These are phyloP conservation scores for Globisporangium nunn DNA, from an alignment of 352 stramenopile genomes.

Conservation along the genomic window DNA sequence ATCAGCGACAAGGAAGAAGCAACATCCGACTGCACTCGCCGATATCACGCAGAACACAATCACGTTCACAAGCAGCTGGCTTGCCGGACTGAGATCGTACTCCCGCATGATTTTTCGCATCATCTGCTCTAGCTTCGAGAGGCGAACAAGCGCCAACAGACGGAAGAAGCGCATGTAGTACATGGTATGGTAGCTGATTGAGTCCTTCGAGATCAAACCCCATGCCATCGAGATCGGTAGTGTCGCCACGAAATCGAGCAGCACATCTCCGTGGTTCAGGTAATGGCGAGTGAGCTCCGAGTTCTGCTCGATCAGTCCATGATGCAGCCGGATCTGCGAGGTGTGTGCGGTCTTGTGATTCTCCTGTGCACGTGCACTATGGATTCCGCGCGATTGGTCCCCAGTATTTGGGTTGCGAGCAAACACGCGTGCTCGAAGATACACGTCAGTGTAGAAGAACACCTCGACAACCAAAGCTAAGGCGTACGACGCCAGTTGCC, in stretches of 20 bases:
- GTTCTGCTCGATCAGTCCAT: slow-evolving; percentile 8
- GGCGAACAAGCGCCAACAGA: slow-evolving; percentile 38
- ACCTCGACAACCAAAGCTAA: slow-evolving; percentile 31
- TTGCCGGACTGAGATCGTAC: slow-evolving; percentile 28
- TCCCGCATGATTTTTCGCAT: slow-evolving; percentile 29
- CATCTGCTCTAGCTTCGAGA: slow-evolving; percentile 27
- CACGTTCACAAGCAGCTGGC: slow-evolving; percentile 35
- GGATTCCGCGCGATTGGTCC: slow-evolving; percentile 9
- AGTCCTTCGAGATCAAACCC: slow-evolving; percentile 47
- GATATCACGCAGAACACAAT: slow-evolving; percentile 37
- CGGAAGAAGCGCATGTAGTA: slow-evolving; percentile 32
- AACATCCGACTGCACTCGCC: slow-evolving; percentile 37
- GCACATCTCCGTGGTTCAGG: slow-evolving; percentile 28
- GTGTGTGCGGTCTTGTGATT: too few relatives aligned
- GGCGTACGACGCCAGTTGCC: slow-evolving; percentile 34
- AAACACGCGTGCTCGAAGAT: slow-evolving; percentile 37
- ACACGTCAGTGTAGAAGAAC: slow-evolving; percentile 54
- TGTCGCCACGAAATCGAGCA: slow-evolving; percentile 24
- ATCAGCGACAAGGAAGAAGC: slow-evolving; percentile 56
- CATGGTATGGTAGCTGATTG: slow-evolving; percentile 18
- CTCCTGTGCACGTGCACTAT: slow-evolving; percentile 8
- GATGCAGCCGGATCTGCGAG: too few relatives aligned
- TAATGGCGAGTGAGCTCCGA: slow-evolving; percentile 30
- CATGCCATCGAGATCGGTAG: slow-evolving; percentile 43
- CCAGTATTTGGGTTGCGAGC: slow-evolving; percentile 11